Evolutionary conservation across 495 filamentous ascomycete genomes (phyloP), one percentile per base, ranked within the genome.

Genomic region (Xylaria acuta): DNA sequence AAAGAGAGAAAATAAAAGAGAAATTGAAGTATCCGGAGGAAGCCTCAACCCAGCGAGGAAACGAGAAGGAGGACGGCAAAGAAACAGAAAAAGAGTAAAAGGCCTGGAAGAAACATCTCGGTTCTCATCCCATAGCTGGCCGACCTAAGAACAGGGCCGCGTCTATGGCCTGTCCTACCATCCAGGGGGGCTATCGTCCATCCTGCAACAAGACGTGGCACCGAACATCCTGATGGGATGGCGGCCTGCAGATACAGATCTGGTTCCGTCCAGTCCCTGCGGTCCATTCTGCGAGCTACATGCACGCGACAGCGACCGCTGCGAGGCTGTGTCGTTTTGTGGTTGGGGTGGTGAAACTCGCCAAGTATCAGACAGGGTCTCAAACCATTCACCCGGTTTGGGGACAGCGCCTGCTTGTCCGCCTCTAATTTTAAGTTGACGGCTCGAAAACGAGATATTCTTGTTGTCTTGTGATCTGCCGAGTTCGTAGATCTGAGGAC

Each of bases 361-460:
- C 47, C 49, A 56, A 56, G 65, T 67, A 25, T 67, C 65, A 67
- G 65, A 41, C 47, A 5, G 6, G 30, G 64, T 67, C 64, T 67
- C 64, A 49, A 40, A 36, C 27, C 49, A 25, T 56, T 67, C 32
- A 54, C 65, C 64, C 65, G 65, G 65, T 67, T 67, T 67, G 65
- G 65, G 47, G 41, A 32, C 27, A 11, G 14, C 41, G 63, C 27
- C 41, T 49, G 38, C 25, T n/a, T 64, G 36, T 45, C 27, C 38
- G 40, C 60, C 60, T 62, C 59, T 43, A 43, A 64, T 43, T 43
- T 64, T 59, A 36, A 34, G 6, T 4, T 40, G 38, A 40, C 7
- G 38, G 38, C 8, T 5, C 8, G 25, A 34, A 18, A 11, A 49
- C 25, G 7, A 34, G 63, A 47, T 3, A 65, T 59, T 41, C n/a